Percentiles rank a stretch among this genome's conserved stretches.
phyloP scores from a whole-genome alignment of 2,329 filamentous ascomycete species.

The Trichoderma atrobrunneum region DNA sequence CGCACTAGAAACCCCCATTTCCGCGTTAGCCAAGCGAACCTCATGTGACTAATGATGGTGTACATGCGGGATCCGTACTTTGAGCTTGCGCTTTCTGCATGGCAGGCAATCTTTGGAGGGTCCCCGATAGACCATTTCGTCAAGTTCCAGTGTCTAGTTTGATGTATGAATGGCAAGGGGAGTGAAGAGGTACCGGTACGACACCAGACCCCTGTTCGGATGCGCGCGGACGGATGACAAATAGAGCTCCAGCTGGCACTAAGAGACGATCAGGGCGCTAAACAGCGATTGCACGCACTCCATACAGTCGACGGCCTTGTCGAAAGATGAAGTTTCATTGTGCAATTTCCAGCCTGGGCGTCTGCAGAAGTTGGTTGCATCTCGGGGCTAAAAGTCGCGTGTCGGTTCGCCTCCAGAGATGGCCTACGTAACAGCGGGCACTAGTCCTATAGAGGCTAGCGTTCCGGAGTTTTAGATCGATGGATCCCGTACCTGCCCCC shows the following conservation, averaged over 20 bases:
- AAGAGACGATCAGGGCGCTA: neutral
- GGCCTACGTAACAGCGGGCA: neutral
- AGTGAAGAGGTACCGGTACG: neutral
- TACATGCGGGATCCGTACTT: slow-evolving; percentile 16
- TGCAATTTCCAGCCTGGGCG: neutral
- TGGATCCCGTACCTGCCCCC: neutral
- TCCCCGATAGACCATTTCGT: slow-evolving; percentile 26
- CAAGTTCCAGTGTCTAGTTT: neutral
- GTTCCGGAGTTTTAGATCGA: slow-evolving; percentile 11
- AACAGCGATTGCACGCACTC: neutral
- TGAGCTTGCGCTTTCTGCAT: slow-evolving; percentile 27
- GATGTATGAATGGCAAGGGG: neutral
- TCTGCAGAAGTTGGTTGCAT: neutral
- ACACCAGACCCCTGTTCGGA: neutral
- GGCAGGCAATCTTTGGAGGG: slow-evolving; percentile 27
- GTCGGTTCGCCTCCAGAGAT: neutral
- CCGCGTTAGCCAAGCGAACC: neutral
- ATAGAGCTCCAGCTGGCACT: neutral
- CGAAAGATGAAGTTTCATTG: neutral
- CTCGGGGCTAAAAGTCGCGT: neutral
- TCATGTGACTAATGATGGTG: neutral
- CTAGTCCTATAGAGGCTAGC: neutral
- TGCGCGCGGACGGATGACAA: neutral
- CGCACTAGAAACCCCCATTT: slow-evolving; percentile 22
- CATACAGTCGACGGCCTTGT: neutral